Conservation (phyloP, 306 rosid genomes). For the Vigna hirtella region DNA sequence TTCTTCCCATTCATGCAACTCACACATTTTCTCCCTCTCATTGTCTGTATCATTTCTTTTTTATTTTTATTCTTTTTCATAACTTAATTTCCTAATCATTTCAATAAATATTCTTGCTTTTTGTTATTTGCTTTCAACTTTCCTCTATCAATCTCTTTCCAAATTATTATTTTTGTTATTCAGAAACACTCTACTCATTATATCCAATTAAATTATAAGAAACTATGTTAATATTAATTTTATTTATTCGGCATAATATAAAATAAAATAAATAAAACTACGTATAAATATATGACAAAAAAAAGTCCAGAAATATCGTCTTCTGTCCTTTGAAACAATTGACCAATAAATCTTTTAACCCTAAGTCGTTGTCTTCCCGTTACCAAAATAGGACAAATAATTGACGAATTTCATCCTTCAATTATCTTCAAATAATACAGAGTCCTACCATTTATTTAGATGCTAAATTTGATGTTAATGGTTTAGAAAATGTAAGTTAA, state of each 20-base stretch:
- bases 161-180: no score
- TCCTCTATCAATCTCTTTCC: no score
- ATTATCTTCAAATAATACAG: background rate
- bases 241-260: background rate
- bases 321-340: background rate
- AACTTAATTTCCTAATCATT: conserved; percentile 10
- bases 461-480: background rate
- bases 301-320: background rate
- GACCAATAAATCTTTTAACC: background rate
- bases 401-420: background rate
- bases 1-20: conserved; percentile 28
- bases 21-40: background rate
- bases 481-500: background rate
- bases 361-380: background rate
- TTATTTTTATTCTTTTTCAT: background rate
- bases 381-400: background rate
- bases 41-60: conserved; percentile 3
- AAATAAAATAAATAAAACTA: background rate
- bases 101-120: no score
- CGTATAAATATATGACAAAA: background rate
- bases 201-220: no score
- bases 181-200: no score
- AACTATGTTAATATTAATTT: background rate
- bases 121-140: no score
- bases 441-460: background rate